Evolutionary conservation across 2,329 filamentous ascomycete genomes (phyloP), one percentile per base, ranked within the genome.

Genomic region (Hirsutella minnesotensis): DNA sequence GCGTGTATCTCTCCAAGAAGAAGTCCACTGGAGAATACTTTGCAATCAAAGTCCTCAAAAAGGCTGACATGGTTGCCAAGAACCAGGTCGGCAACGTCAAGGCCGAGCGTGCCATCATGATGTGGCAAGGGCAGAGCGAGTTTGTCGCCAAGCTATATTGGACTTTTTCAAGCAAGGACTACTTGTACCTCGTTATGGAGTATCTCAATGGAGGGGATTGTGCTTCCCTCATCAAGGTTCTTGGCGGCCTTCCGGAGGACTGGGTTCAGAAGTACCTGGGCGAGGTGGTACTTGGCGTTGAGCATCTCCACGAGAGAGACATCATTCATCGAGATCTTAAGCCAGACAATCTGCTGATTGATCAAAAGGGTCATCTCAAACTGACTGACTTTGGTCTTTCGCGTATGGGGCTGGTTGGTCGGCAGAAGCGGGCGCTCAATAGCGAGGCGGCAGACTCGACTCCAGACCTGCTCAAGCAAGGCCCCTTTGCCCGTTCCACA

Each of bases 1-100:
- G 92, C 59, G 92, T 98, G 8, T 98, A 98, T 57, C 67, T 98
- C 27, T 90, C 92, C 1, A 98, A 96, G 67, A 98, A 98, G 72
- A 96, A 95, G 63, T 92, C 87, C 0, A 98, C 94, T 0, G 90
- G 89, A 38, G 92, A 98, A 56, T 98, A 98, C 62, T 98, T 90
- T 60, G 92, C 92, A 9, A 96, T 98, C 67, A 98, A 98, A 59
- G 92, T 96, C 1, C 64, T 98, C 46, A 96, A 96, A 60, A 98
- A 98, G 65, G 89, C 92, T n/a, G 92, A 98, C 69, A 98, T 98
- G 92, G 87, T 98, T 48, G 92, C 92, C 47, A 98, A 98, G 65
- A 98, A 98, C 60, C 92, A 98, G 60, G 89, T 98, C 53, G 95
- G 92, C 52, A 98, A 98, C 57, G 92, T 98, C 56, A 96, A 98